These are phyloP conservation scores for Fragilaria crotonensis DNA, from an alignment of 108 stramenopile genomes.

Conservation along the genomic window DNA sequence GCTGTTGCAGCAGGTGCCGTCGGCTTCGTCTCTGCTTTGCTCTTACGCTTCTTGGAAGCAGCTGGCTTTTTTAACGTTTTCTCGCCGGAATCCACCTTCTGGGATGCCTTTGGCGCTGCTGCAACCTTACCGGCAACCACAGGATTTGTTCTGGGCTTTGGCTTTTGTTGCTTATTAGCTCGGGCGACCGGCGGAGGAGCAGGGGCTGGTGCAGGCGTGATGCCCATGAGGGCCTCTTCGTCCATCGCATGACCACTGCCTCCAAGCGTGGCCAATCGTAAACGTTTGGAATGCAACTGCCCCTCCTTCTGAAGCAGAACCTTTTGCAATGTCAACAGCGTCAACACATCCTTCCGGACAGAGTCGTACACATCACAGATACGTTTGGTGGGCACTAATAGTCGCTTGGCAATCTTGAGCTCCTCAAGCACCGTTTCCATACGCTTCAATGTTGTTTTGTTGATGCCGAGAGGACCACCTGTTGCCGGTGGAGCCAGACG, in stretches of 20 bases:
- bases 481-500: conserved; percentile 63
- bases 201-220: conserved; percentile 23
- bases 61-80: conserved; percentile 14
- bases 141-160: conserved; percentile 6
- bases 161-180: background rate
- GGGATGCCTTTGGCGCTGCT: background rate
- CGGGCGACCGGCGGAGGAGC: conserved; percentile 5
- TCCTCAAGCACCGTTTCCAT: conserved; percentile 71
- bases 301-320: conserved; percentile 66
- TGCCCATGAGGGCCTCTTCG: conserved; percentile 44
- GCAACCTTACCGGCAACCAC: background rate
- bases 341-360: conserved; percentile 75
- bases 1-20: conserved; percentile 10
- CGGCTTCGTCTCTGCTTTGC: conserved; percentile 20
- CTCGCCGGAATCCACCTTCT: background rate
- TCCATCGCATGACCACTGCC: conserved; percentile 23
- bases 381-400: conserved; percentile 67
- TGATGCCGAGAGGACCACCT: conserved; percentile 57
- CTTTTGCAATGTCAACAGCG: conserved; percentile 71
- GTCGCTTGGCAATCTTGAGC: conserved; percentile 50
- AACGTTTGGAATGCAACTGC: conserved; percentile 44
- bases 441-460: conserved; percentile 63
- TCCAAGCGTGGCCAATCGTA: conserved; percentile 35
- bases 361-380: conserved; percentile 83
- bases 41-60: conserved; percentile 27